Evolutionary conservation across 192 early-diverging fungal species (phyloP), one percentile per base, ranked within the genome.

Genomic region (Linnemannia zychae): DNA sequence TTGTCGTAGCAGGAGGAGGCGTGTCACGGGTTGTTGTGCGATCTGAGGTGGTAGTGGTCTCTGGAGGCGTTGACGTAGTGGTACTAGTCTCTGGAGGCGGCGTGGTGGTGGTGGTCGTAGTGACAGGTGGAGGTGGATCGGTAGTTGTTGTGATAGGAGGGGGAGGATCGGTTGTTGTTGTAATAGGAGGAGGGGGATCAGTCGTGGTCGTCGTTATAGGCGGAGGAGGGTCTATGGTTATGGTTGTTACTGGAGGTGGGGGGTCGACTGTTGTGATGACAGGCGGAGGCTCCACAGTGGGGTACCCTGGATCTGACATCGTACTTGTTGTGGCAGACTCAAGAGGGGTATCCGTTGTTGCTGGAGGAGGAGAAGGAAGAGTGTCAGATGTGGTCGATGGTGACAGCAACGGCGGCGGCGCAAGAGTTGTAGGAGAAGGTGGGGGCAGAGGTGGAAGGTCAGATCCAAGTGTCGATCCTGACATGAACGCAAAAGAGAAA

Each of bases 241-340:
- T 46, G 12, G 75, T 73, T 53, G 71, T 68, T 22, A 46, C 44
- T 33, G 72, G 70, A 1, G 79, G 79, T 4, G 76, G 67, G 4
- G 79, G n/a, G 4, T 65, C 33, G 4, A 28, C 50, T 4, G 70
- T 38, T 37, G 53, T 73, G 4, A 31, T 40, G 16, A 28, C 12
- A 48, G 17, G 18, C 40, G 49, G 49, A 20, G 53, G 53, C 53
- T 20, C n/a, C 53, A 63, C 28, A 31, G 57, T 31, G 11, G 57
- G 57, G 3, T 63, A 31, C 28, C 28, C 57, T 15, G 57, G 0
- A 15, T 63, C 57, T 63, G 57, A 63, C 57, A 63, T 63, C 3
- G 57, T 63, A 11, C 11, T 63, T 63, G 57, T 31, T 13, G 3
- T 71, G 4, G 13, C 22, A 18, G 7, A 20, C 38, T 7, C 53